Percentiles rank a stretch among this genome's conserved stretches.
phyloP scores from a whole-genome alignment of 2,329 filamentous ascomycete species.

The Epichloe scottii region DNA sequence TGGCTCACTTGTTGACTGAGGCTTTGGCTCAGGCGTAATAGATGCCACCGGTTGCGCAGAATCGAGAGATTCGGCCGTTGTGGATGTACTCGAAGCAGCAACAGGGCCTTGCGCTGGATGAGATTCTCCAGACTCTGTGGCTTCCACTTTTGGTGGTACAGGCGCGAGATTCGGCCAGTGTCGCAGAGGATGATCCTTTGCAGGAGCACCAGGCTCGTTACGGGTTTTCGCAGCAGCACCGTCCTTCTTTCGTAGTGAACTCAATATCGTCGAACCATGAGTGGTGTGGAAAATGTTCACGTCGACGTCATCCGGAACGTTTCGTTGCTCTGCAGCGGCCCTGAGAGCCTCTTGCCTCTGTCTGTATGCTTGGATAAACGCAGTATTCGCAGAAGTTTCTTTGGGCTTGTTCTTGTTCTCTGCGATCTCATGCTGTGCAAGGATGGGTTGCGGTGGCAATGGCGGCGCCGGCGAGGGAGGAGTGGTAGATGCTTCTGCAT shows the following conservation, averaged over 20 bases:
- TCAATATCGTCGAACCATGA: constrained; percentile 32
- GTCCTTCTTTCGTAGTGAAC: constrained; percentile 20
- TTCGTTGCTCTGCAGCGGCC: constrained; percentile 15
- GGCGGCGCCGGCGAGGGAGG: neutral
- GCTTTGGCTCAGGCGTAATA: neutral
- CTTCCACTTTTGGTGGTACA: constrained; percentile 5
- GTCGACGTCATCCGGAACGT: constrained; percentile 28
- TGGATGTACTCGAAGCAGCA: neutral
- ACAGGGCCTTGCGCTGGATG: neutral
- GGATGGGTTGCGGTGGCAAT: neutral
- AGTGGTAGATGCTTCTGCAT: neutral
- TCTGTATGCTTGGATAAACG: constrained; percentile 5
- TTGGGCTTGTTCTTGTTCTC: neutral
- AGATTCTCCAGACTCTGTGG: neutral
- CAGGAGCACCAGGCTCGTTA: constrained; percentile 9
- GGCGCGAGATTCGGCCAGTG: constrained; percentile 20
- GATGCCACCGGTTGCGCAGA: neutral
- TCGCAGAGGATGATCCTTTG: constrained; percentile 26
- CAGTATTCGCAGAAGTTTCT: neutral
- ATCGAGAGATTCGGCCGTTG: constrained; percentile 2
- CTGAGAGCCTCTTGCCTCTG: constrained; percentile 3
- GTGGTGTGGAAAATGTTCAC: constrained; percentile 36
- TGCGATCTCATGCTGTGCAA: neutral
- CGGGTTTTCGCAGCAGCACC: constrained; percentile 2
- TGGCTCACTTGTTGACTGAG: neutral